Percentiles rank a stretch among this genome's conserved stretches.
These are phyloP conservation scores for Aschersonia sp. DNA, from an alignment of 2,329 filamentous ascomycete species.

Conservation along the genomic window DNA sequence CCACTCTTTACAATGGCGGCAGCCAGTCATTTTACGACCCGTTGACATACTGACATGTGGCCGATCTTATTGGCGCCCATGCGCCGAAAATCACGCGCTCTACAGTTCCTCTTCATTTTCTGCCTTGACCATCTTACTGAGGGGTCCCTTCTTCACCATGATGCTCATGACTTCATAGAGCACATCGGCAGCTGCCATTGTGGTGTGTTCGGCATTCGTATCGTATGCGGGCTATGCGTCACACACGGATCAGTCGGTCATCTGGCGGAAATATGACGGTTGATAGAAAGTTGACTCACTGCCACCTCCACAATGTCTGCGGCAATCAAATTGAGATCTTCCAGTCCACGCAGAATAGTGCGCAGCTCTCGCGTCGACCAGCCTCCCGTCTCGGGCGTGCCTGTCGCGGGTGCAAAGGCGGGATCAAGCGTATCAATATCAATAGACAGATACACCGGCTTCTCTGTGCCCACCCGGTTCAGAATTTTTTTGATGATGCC, in stretches of 20 bases:
- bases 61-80: background rate
- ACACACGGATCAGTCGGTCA: background rate
- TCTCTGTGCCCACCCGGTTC: conserved; percentile 46
- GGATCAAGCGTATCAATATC: conserved; percentile 78
- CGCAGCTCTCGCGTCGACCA: conserved; percentile 80
- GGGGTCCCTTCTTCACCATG: conserved; percentile 6
- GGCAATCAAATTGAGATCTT: conserved; percentile 65
- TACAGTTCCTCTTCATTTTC: background rate
- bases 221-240: conserved; percentile 53
- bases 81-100: background rate
- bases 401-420: conserved; percentile 36
- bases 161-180: conserved; percentile 20
- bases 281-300: background rate
- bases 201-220: conserved; percentile 60
- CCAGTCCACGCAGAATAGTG: conserved; percentile 60
- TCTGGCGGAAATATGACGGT: too few relatives aligned
- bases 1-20: too few relatives aligned
- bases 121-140: background rate
- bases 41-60: too few relatives aligned
- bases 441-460: conserved; percentile 57
- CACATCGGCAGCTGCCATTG: conserved; percentile 66
- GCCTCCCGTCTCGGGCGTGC: conserved; percentile 72
- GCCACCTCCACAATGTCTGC: conserved; percentile 78
- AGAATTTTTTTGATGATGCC: conserved; percentile 56
- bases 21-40: too few relatives aligned